Evolutionary conservation across 192 early-diverging fungal genomes (phyloP).

Genomic region (Coemansia sp.): DNA sequence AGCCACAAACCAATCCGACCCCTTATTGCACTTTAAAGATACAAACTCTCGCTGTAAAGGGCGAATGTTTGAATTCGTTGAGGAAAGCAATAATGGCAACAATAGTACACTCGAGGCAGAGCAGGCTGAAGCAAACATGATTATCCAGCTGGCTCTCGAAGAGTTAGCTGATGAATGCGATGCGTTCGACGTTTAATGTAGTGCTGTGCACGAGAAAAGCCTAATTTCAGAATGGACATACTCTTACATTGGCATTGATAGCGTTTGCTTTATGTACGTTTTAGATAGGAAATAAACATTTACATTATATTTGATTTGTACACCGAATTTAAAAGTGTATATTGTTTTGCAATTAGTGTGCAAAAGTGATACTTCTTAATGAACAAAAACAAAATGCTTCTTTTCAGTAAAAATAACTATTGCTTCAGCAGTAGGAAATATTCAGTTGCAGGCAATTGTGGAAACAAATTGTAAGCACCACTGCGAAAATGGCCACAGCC

Average conservation of each 20-base stretch:
- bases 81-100: neutral
- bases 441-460: no score
- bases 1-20: neutral
- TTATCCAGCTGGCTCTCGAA: slow-evolving; percentile 11
- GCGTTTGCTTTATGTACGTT: no score
- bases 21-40: neutral
- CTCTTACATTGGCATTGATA: no score
- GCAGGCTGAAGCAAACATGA: slow-evolving; percentile 10
- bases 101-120: neutral
- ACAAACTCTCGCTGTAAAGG: neutral
- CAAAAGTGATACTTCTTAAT: no score
- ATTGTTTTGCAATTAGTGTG: no score
- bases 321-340: no score
- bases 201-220: no score
- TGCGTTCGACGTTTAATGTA: no score
- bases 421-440: neutral
- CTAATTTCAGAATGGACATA: no score
- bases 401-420: neutral
- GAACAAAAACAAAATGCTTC: neutral
- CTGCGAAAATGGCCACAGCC: slow-evolving; percentile 18
- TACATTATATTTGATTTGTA: no score
- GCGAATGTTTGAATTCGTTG: neutral
- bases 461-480: no score
- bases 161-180: neutral
- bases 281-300: no score